Evolutionary conservation across 148 eudicot species (phyloP).

Genomic region (Vaccinium vitisidaea): DNA sequence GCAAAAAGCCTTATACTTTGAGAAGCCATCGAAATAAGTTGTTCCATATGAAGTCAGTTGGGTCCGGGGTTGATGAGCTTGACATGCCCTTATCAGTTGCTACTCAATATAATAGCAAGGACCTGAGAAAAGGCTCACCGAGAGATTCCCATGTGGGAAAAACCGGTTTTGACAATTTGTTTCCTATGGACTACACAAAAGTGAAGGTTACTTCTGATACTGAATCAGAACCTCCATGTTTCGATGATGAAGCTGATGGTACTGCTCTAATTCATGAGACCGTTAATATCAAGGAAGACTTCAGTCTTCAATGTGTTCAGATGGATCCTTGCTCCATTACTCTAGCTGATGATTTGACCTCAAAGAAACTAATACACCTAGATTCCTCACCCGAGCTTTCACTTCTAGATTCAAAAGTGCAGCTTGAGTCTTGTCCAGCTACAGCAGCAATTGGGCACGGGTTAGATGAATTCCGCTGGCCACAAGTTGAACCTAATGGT

Average conservation of each 20-base stretch:
- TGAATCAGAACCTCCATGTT: constrained; percentile 54
- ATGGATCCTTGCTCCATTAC: constrained; percentile 31
- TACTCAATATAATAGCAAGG: constrained; percentile 28
- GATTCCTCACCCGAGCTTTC: constrained; percentile 32
- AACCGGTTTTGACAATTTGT: constrained; percentile 35
- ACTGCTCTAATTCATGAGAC: constrained; percentile 27
- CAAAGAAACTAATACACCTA: constrained; percentile 31
- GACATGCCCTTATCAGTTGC: constrained; percentile 28
- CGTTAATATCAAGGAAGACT: constrained; percentile 26
- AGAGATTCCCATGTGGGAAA: constrained; percentile 18
- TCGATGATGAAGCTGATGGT: constrained; percentile 40
- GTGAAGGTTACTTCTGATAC: constrained; percentile 59
- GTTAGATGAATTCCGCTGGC: constrained; percentile 60
- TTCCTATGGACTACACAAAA: constrained; percentile 52
- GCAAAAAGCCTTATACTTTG: constrained; percentile 56
- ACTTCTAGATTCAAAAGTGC: constrained; percentile 29
- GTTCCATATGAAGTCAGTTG: constrained; percentile 36
- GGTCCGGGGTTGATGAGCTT: constrained; percentile 33
- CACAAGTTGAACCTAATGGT: constrained; percentile 32
- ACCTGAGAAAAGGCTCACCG: constrained; percentile 24
- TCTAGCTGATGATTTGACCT: constrained; percentile 29
- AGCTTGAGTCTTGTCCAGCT: constrained; percentile 26
- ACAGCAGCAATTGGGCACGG: constrained; percentile 45
- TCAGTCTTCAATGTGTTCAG: constrained; percentile 24
- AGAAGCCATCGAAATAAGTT: constrained; percentile 36